Evolutionary conservation across 352 stramenopile genomes (phyloP), one percentile per base, ranked within the genome.

Genomic region (Globisporangium irregulare): DNA sequence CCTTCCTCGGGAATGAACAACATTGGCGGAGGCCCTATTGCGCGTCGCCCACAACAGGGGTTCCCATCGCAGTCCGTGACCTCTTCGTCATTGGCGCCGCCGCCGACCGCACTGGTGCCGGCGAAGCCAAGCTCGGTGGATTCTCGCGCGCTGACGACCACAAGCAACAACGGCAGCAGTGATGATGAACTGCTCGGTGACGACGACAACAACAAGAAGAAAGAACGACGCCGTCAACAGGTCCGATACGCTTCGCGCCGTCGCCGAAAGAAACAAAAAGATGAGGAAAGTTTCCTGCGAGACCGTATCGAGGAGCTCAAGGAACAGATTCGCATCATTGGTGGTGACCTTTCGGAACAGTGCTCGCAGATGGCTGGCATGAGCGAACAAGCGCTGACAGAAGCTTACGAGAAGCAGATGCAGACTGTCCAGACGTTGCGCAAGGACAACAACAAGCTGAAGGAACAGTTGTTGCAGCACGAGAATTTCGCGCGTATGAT

Each of bases 401-500:
- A 91, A 67, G 82, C 84, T 56, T 92, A 92, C 73, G 78, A 92
- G 73, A 91, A 94, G 78, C 84, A 94, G 71, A 90, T 92, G 81
- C 66, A 81, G 70, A 90, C 84, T 32, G 84, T 94, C 14, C 84
- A 92, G 74, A 90, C 78, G 18, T 73, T 94, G 59, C 82, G 84
- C 69, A 87, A 89, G 68, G 85, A 94, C 75, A 92, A 94, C 80
- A 90, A 92, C 71, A 88, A 91, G 74, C 73, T 92, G 51, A 92
- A 92, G 73, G 84, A 91, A 66, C 83, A 92, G 72, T 57, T 94
- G 32, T 53, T 91, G 67, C 86, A 92, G 64, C 86, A 94, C 73
- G 86, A 94, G 72, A 90, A 92, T 72, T 94, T 92, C 71, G 86
- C 84, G 34, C 81, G 86, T 36, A 90, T 92, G 82, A 91, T 94